phyloP scores from a whole-genome alignment of 176 grass and related monocot genomes.

The Areca catechu region DNA sequence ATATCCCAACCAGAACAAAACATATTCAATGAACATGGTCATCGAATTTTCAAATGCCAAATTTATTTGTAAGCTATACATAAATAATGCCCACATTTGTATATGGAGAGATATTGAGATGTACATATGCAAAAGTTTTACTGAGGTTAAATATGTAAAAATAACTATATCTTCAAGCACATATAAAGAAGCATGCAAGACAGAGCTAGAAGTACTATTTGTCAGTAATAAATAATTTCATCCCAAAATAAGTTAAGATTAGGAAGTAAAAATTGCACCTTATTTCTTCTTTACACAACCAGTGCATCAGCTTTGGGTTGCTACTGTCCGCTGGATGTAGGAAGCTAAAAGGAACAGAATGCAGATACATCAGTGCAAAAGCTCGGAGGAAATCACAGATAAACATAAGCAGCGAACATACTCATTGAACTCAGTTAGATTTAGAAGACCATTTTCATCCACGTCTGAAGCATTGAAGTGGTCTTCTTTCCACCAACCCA shows the following conservation, averaged over 20 bases:
- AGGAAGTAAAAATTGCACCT: conserved; percentile 32
- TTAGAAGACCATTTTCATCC: conserved; percentile 59
- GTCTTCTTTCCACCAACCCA: conserved; percentile 88
- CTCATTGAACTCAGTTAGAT: conserved; percentile 87
- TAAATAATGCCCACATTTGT: too few relatives aligned
- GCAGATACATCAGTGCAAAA: conserved; percentile 18
- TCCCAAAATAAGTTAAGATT: neutral
- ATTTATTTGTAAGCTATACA: too few relatives aligned
- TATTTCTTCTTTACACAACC: conserved; percentile 92
- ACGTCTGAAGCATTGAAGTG: conserved; percentile 82
- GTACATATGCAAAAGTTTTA: too few relatives aligned
- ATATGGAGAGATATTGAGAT: too few relatives aligned
- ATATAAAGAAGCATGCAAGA: too few relatives aligned
- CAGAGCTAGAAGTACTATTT: too few relatives aligned
- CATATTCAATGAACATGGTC: too few relatives aligned
- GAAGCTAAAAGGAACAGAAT: conserved; percentile 41
- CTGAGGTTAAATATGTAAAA: too few relatives aligned
- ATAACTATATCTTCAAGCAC: too few relatives aligned
- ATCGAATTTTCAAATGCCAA: too few relatives aligned
- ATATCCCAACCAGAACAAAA: too few relatives aligned
- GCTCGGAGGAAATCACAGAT: conserved; percentile 15
- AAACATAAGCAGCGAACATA: conserved; percentile 29
- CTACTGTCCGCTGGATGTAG: conserved; percentile 85
- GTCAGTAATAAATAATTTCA: too few relatives aligned
- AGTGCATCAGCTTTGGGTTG: conserved; percentile 65